Base-by-base conservation (phyloP, 139 green algal species). In the Edaphochlamys debaryana region DNA sequence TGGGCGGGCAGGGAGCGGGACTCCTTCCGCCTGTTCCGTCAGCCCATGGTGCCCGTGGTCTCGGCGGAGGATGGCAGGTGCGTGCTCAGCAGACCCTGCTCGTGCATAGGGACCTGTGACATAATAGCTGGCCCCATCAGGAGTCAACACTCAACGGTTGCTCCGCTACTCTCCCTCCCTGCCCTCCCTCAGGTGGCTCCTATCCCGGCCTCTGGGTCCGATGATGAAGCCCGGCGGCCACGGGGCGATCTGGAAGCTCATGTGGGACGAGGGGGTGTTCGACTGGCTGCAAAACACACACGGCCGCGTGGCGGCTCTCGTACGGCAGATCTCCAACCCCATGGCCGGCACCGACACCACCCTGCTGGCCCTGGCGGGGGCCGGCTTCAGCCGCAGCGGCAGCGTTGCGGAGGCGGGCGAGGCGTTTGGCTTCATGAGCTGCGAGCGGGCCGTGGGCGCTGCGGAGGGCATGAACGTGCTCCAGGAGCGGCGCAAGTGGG, bases 201-300 rank as follows among this genome's bases (percentile, higher is more conserved):
- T 98, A 60, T 80, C 74, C 4, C 85, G 79, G n/a, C 72, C 86
- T 9, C 75, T 98, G 50, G 52, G 83, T 38, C 82, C 90, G 17
- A 90, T 98, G 84, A 91, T 98, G 83, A 99, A 99, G 89, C 97
- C 97, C 11, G 97, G 97, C 34, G 97, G 97, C 19, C 97, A 99
- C 85, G 97, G 97, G 22, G 97, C 95, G 50, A 98, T 99, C 77
- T 99, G 97, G 97, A 99, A 99, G 92, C 93, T 99, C 25, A 98
- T 99, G 95, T 86, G 90, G 29, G 97, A 99, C 87, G 81, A 96
- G 74, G 96, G 95, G 29, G 89, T 97, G 63, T 98, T 98, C 60
- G 87, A 91, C 69, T 98, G 95, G 95, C 86, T 98, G 56, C 56
- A 79, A 25, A 27, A 37, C 19, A 22, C 76, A 48, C 64, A 71